Base-by-base conservation (phyloP, 495 filamentous ascomycete species). In the Aspergillus coremiiformis region DNA sequence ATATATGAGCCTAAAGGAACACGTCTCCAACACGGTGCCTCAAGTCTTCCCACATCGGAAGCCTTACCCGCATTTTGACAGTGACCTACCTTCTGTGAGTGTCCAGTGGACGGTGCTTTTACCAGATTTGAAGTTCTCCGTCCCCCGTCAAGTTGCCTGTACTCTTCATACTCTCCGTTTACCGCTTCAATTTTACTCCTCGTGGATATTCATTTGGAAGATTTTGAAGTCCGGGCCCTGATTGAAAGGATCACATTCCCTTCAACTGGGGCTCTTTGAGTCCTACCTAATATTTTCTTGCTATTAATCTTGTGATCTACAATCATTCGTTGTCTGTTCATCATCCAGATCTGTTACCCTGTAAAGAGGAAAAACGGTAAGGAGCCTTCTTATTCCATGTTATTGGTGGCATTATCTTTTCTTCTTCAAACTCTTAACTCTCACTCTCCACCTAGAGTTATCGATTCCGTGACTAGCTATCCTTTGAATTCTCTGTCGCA, bases 151-250 rank as follows among this genome's bases (percentile, higher is more conserved):
- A n/a, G n/a, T n/a, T n/a, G 11, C 20, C 41, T 27, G 19, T 54
- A 42, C 47, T 50, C 47, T 35, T 35, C 47, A 50, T 50, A 46
- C 43, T 14, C 43, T 14, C 15, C 30, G 35, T 42, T 39, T 50
- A 35, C 47, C 23, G 47, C 47, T 30, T 30, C 35, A 29, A 35
- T 46, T 15, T 50, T n/a, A n/a, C n/a, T n/a, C n/a, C n/a, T 23
- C 14, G 47, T 27, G 26, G 27, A 23, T 27, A 22, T 42, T 23
- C 35, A 7, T 42, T 32, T 50, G 20, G 35, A 30, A 35, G 5
- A 35, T 14, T 35, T 35, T 14, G 32, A 35, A 12, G n/a, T 35
- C n/a, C 4, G 12, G 12, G 12, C 10, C 9, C 32, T 14, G 12
- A 35, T 35, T 14, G 32, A 10, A 10, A 35, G 12, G 32, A 14